Evolutionary conservation across 495 filamentous ascomycete genomes (phyloP), one percentile per base, ranked within the genome.

Genomic region (Neurospora sp.): DNA sequence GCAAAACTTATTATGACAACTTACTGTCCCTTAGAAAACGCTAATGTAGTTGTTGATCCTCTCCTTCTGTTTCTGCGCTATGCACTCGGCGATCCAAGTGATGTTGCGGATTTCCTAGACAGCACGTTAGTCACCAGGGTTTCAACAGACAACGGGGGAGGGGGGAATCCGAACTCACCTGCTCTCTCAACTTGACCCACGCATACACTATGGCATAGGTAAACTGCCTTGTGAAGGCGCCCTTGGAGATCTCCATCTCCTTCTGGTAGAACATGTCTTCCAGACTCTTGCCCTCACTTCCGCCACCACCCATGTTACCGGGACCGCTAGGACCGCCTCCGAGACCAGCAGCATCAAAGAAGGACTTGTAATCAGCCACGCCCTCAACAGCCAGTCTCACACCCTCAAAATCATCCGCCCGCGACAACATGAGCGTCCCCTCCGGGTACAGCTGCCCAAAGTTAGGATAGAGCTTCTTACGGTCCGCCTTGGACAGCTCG

Each of bases 51-150:
- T 99, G 76, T 91, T 90, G 80, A 99, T 98, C 81, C 96, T 89
- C 83, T 99, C 96, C 85, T 98, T 99, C 87, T 99, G 96, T 86
- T 97, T 97, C 84, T 99, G 96, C 69, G 96, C 96, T 89, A 99
- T 99, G 84, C 96, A 99, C 83, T 99, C 96, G 10, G 96, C 91
- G 79, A 99, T 99, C 96, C 96, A 99, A 69, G 95, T 98, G 79
- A 99, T 96, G 79, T 99, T 99, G 46, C 96, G 93, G 81, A 98
- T 97, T 92, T 99, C 96, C 96, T 97, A 74, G 18, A 23, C 20
- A n/a, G 16, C 11, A 35, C 37, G 23, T n/a, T 12, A 41, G 46
- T 76, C 62, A 70, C 44, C 38, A 69, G 38, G 44, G 8, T 73
- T 49, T 71, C 73, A 73, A 70, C 39, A n/a, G 11, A 23, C 49